phyloP scores from a whole-genome alignment of 192 early-diverging fungal species.

The Coemansia sp. region DNA sequence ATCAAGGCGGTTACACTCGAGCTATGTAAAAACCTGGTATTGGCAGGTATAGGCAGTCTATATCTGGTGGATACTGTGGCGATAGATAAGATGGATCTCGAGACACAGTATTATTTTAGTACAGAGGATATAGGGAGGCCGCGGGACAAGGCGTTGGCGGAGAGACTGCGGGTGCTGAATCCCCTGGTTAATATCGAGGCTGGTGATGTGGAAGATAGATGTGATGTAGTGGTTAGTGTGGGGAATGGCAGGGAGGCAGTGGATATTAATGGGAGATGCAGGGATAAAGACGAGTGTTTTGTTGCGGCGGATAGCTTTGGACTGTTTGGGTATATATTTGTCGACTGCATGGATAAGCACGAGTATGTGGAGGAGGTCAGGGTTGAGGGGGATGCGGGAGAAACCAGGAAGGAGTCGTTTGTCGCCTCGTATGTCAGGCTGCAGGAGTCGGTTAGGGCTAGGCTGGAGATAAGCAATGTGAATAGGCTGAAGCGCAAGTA shows the following conservation, averaged over 20 bases:
- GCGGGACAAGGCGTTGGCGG: conserved; percentile 54
- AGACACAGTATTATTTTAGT: conserved; percentile 25
- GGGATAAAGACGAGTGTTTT: conserved; percentile 52
- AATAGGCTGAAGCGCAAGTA: conserved; percentile 27
- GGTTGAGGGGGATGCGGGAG: background rate
- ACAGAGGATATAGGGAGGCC: conserved; percentile 6
- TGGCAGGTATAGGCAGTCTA: conserved; percentile 80
- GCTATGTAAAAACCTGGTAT: conserved; percentile 87
- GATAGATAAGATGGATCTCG: conserved; percentile 55
- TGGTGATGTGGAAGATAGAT: conserved; percentile 53
- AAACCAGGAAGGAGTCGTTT: background rate
- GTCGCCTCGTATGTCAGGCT: conserved; percentile 17
- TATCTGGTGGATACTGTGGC: conserved; percentile 62
- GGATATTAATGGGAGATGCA: conserved; percentile 61
- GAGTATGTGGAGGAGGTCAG: conserved; percentile 29
- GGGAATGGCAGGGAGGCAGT: conserved; percentile 30
- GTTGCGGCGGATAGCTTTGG: conserved; percentile 66
- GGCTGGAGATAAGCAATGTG: conserved; percentile 1
- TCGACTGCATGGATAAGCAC: conserved; percentile 56
- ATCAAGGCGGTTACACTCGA: conserved; percentile 77
- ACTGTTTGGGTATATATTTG: conserved; percentile 81
- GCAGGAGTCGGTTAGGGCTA: conserved; percentile 9
- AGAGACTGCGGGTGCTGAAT: conserved; percentile 69
- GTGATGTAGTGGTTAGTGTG: conserved; percentile 68
- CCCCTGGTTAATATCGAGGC: conserved; percentile 71